A percentile compares a stretch with the other conserved stretches of the same genome.
phyloP scores from a whole-genome alignment of 2,329 filamentous ascomycete genomes.

The Colletotrichum plurivorum region DNA sequence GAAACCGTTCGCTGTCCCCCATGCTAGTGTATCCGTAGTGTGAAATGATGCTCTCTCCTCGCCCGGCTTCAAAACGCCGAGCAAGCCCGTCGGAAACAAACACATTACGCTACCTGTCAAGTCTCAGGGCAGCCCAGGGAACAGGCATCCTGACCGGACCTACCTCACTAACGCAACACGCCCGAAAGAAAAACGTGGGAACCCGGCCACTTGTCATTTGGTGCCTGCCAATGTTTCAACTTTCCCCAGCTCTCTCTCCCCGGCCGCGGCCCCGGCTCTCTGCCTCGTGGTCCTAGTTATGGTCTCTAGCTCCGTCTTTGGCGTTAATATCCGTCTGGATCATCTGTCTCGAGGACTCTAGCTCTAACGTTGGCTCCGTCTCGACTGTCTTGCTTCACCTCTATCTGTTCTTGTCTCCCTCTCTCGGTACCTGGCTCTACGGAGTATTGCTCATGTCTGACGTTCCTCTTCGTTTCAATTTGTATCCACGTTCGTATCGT shows the following conservation, averaged over 20 bases:
- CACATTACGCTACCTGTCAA: constrained; percentile 23
- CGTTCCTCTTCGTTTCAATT: too few relatives aligned
- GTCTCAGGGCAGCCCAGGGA: constrained; percentile 28
- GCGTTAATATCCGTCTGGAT: too few relatives aligned
- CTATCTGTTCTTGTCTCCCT: too few relatives aligned
- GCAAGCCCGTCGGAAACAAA: constrained; percentile 28
- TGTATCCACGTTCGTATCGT: too few relatives aligned
- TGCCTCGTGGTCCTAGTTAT: not conserved
- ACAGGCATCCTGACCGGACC: constrained; percentile 25
- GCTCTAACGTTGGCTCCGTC: too few relatives aligned
- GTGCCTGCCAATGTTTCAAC: constrained; percentile 34
- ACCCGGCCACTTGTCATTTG: constrained; percentile 31
- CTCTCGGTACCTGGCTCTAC: too few relatives aligned
- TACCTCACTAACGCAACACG: not conserved
- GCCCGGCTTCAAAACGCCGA: constrained; percentile 1
- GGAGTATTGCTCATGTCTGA: too few relatives aligned
- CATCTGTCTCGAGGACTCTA: too few relatives aligned
- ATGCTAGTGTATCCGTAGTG: too few relatives aligned
- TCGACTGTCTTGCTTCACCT: too few relatives aligned
- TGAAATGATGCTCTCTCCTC: not conserved
- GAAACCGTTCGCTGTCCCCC: too few relatives aligned
- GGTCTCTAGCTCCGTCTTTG: not conserved
- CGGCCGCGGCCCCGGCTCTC: too few relatives aligned
- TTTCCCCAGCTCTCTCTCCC: constrained; percentile 23
- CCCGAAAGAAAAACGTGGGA: constrained; percentile 33